A percentile compares a stretch with the other conserved stretches of the same genome.
These are phyloP conservation scores for Mycena venus DNA, from an alignment of 768 basidiomycete genomes.

Conservation along the genomic window DNA sequence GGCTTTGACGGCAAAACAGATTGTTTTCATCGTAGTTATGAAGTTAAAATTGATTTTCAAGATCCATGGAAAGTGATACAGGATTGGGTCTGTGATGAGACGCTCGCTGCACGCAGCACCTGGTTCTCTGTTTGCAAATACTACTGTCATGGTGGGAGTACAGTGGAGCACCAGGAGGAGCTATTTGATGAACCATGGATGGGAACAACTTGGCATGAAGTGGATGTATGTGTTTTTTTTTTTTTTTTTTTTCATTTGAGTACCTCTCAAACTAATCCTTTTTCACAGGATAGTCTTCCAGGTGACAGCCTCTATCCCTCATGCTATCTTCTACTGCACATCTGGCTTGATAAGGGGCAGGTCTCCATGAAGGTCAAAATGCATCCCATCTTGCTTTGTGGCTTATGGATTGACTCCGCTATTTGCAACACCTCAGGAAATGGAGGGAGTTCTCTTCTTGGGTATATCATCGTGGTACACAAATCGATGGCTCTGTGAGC, in stretches of 20 bases:
- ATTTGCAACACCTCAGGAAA: constrained; percentile 39
- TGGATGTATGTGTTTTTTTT: constrained; percentile 20
- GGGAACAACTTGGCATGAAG: constrained; percentile 29
- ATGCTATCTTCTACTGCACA: constrained; percentile 27
- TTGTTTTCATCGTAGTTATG: no score
- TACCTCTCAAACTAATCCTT: not conserved
- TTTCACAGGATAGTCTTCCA: not conserved
- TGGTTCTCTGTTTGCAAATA: not conserved
- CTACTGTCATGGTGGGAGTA: not conserved
- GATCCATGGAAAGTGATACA: not conserved
- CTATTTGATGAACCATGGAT: constrained; percentile 34
- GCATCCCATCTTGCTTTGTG: constrained; percentile 35
- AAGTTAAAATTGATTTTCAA: not conserved
- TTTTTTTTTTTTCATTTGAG: not conserved
- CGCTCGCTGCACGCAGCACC: not conserved
- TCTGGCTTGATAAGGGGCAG: constrained; percentile 37
- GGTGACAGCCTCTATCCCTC: not conserved
- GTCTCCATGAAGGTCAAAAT: constrained; percentile 35
- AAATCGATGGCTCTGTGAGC: no score
- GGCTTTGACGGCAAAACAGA: no score
- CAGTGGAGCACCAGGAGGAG: not conserved
- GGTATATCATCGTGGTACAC: constrained; percentile 28
- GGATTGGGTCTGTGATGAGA: not conserved
- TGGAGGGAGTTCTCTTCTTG: constrained; percentile 30
- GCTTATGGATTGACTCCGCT: constrained; percentile 23